Conservation (phyloP, 140 eudicot species). For the Stevia rebaudiana region DNA sequence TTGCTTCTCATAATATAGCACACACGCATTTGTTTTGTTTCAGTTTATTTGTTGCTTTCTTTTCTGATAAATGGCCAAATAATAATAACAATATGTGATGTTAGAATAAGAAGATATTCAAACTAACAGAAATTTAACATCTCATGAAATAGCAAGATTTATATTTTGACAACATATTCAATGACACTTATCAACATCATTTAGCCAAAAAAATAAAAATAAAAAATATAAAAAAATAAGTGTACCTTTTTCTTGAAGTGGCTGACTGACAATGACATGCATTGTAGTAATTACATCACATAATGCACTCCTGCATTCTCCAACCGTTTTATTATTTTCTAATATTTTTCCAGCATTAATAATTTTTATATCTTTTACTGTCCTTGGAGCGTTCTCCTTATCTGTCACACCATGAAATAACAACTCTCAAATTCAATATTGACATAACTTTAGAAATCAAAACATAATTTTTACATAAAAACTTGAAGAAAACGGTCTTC, state of each 20-base stretch:
- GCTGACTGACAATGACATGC: conserved; percentile 86
- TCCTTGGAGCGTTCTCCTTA: conserved; percentile 71
- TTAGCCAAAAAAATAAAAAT: neutral
- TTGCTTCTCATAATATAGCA: conserved; percentile 55
- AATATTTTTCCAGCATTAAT: conserved; percentile 65
- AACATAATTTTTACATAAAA: neutral
- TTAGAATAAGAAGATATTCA: neutral
- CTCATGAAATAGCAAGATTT: neutral
- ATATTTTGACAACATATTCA: neutral
- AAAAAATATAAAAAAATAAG: no score
- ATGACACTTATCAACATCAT: neutral
- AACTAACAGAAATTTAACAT: neutral
- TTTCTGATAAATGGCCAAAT: conserved; percentile 44
- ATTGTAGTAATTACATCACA: conserved; percentile 70
- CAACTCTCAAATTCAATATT: neutral
- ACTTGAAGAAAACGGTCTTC: neutral
- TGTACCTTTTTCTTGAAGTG: conserved; percentile 59
- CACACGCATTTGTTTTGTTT: conserved; percentile 70
- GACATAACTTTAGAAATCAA: neutral
- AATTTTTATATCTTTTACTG: conserved; percentile 65
- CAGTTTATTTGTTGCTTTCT: conserved; percentile 44
- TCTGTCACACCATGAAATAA: conserved; percentile 37
- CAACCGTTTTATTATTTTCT: conserved; percentile 63
- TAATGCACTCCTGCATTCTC: conserved; percentile 59
- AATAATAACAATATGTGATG: neutral